Base-by-base conservation (phyloP, 2,329 filamentous ascomycete species). In the Neopestalotiopsis sp. region DNA sequence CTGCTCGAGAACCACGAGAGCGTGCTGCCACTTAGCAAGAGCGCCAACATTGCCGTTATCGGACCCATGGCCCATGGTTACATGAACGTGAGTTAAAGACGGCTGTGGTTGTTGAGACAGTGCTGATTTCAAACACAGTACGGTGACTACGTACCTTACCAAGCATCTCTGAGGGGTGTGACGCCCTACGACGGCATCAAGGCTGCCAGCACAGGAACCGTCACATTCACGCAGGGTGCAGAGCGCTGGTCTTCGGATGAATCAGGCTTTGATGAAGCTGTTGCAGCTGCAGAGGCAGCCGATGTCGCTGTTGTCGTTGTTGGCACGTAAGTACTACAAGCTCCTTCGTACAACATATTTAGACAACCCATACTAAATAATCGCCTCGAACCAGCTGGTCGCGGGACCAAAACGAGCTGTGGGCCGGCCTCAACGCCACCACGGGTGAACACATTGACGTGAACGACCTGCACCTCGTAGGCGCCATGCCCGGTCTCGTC, bases 371-470 rank as follows among this genome's bases (percentile, higher is more conserved):
- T n/a, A 34, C 30, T 59, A 17, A 59, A 13, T 20, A 14, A 40
- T 17, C 30, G 34, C 56, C 24, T 30, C 17, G 5, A 7, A 10
- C 17, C 30, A 67, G 65, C 9, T 94, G 91, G 92, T 90, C 88
- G 32, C 87, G 91, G 63, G 92, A 94, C 74, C 91, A 94, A 76
- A 82, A 85, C 66, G 88, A 94, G 77, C 87, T 94, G 3, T 94
- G 91, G 92, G 78, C 81, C 68, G 89, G 90, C 0, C 77, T 93
- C 2, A 94, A 94, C 72, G 91, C 91, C 34, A 94, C 91, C 1
- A 94, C 91, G 0, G 92, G 91, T 65, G 92, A 94, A 76, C 91
- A 93, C 74, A 88, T 94, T 62, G 92, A 94, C 73, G 83, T 89
- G 1, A 81, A 87, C 68, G 84, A 83, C 65, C 85, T 94, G 20